A percentile compares a stretch with the other conserved stretches of the same genome.
Conservation (phyloP, 176 grass and related monocot genomes). For the Lolium rigidum region DNA sequence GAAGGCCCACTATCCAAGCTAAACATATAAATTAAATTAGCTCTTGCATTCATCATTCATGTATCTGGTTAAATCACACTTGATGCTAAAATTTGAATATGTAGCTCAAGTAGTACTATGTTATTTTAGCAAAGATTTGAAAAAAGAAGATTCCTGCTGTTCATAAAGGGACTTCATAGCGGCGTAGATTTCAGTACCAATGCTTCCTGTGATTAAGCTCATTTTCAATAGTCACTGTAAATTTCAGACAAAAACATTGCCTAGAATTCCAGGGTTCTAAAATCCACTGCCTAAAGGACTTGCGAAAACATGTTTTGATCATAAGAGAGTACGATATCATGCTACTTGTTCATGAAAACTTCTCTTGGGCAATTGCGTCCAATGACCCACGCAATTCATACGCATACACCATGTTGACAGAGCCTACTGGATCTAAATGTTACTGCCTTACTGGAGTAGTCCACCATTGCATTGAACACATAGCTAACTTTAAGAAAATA, state of each 20-base stretch:
- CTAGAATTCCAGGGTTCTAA: background rate
- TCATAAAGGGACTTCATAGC: background rate
- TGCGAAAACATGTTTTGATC: conserved; percentile 4
- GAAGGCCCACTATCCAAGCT: background rate
- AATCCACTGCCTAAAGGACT: background rate
- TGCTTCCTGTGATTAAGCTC: background rate
- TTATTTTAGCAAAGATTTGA: background rate
- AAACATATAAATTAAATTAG: conserved; percentile 16
- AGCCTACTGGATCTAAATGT: conserved; percentile 19
- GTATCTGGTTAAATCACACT: too few relatives aligned
- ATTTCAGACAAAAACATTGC: conserved; percentile 6
- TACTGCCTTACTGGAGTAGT: background rate
- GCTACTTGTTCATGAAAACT: background rate
- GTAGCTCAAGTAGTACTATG: background rate
- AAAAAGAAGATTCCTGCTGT: background rate
- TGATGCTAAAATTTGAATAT: background rate
- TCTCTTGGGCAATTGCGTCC: background rate
- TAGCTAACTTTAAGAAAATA: background rate
- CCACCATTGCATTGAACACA: background rate
- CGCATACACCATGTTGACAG: background rate
- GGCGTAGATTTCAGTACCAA: background rate
- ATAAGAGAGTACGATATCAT: conserved; percentile 13
- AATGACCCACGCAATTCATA: background rate
- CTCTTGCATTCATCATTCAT: background rate
- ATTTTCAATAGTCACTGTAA: background rate